Evolutionary conservation across 2,329 filamentous ascomycete genomes (phyloP).

Genomic region (Penicillium capsulatum): DNA sequence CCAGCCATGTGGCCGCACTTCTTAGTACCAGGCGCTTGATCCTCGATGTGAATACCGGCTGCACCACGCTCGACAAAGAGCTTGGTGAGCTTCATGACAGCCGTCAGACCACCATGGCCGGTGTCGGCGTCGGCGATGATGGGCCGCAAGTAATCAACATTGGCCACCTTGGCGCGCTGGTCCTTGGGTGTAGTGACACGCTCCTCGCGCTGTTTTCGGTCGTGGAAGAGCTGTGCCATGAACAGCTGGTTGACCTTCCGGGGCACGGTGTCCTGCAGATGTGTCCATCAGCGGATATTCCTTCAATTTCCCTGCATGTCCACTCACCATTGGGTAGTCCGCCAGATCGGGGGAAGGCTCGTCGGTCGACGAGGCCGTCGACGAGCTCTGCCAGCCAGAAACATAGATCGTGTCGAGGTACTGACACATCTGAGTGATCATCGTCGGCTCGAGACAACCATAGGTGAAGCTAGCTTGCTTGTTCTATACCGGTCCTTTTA

Average conservation of each 20-base stretch:
- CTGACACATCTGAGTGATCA: constrained; percentile 99
- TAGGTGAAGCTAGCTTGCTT: constrained; percentile 90
- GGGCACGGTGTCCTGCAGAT: constrained; percentile 83
- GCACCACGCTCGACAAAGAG: constrained; percentile 95
- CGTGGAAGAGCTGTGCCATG: constrained; percentile 98
- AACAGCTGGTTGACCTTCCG: constrained; percentile 98
- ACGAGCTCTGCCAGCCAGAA: constrained; percentile 97
- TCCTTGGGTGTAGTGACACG: constrained; percentile 71
- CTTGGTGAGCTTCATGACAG: constrained; percentile 99
- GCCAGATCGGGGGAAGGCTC: constrained; percentile 97
- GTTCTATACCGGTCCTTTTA: constrained; percentile 49
- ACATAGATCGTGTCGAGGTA: constrained; percentile 98
- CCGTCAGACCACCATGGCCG: constrained; percentile 94
- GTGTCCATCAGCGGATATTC: neutral
- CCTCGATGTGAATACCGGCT: constrained; percentile 97
- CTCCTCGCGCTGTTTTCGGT: constrained; percentile 97
- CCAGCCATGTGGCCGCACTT: constrained; percentile 99
- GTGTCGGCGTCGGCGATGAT: constrained; percentile 97
- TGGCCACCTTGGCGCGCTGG: constrained; percentile 67
- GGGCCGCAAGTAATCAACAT: constrained; percentile 89
- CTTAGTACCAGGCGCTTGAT: constrained; percentile 96
- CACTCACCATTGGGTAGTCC: constrained; percentile 82
- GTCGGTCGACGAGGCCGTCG: constrained; percentile 88
- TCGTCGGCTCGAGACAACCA: constrained; percentile 94
- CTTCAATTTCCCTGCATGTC: neutral